Percentiles rank a stretch among this genome's conserved stretches.
These are phyloP conservation scores for Macrophomina pseudophaseolina DNA, from an alignment of 2,329 filamentous ascomycete species.

Conservation along the genomic window DNA sequence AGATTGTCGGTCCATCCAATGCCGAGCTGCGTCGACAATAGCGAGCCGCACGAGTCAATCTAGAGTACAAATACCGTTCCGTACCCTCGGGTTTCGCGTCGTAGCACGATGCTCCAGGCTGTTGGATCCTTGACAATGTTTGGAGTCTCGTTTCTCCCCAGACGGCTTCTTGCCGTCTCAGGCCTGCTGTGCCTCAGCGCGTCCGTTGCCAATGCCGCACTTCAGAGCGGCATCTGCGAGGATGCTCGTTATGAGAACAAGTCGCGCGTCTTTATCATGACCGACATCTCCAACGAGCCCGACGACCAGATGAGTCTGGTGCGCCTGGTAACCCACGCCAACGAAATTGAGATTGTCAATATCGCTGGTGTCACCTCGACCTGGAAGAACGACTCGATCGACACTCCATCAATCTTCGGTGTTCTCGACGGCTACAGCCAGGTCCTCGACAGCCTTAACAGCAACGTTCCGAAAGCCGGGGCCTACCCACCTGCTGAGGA, in stretches of 20 bases:
- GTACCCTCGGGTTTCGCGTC: neutral
- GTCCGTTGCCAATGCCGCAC: neutral
- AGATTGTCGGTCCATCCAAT: neutral
- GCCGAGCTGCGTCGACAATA: neutral
- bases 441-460: constrained; percentile 49
- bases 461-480: constrained; percentile 40
- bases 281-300: constrained; percentile 33
- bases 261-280: constrained; percentile 30
- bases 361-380: constrained; percentile 31
- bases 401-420: constrained; percentile 31
- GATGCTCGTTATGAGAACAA: constrained; percentile 16
- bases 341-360: constrained; percentile 32
- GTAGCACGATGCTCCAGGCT: constrained; percentile 1
- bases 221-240: constrained; percentile 7
- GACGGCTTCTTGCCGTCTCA: neutral
- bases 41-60: neutral
- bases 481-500: constrained; percentile 34
- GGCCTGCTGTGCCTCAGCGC: constrained; percentile 16
- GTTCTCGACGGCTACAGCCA: constrained; percentile 37
- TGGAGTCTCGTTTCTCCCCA: neutral
- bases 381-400: constrained; percentile 31
- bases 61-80: constrained; percentile 1
- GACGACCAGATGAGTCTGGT: constrained; percentile 33
- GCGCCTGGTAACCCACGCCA: constrained; percentile 31
- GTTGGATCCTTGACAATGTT: neutral